phyloP scores from a whole-genome alignment of 1,284 basidiomycete genomes.

The Afroboletus lepidellus region DNA sequence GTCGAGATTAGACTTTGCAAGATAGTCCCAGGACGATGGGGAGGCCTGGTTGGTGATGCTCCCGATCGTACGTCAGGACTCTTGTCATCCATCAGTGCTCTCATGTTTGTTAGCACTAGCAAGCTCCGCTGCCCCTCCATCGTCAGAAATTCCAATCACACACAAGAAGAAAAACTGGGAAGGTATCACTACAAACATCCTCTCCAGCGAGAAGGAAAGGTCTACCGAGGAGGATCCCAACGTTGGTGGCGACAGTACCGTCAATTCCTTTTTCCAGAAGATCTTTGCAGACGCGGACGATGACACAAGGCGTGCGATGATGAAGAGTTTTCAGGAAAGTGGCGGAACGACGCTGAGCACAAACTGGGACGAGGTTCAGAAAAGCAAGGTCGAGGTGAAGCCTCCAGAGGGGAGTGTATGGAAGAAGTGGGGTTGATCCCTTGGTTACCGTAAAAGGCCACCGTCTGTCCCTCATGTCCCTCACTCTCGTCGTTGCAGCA shows the following conservation, averaged over 20 bases:
- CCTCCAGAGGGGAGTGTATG: conserved; percentile 81
- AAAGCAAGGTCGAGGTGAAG: conserved; percentile 67
- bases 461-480: conserved; percentile 38
- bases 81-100: neutral
- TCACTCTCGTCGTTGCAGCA: conserved; percentile 93
- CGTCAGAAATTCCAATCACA: conserved; percentile 35
- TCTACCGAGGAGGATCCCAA: conserved; percentile 74
- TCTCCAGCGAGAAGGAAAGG: conserved; percentile 61
- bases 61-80: conserved; percentile 60
- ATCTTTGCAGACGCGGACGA: conserved; percentile 86
- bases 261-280: conserved; percentile 81
- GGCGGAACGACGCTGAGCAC: conserved; percentile 92
- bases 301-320: conserved; percentile 88
- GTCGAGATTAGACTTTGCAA: conserved; percentile 75
- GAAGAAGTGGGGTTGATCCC: conserved; percentile 65
- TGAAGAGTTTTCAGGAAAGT: conserved; percentile 92
- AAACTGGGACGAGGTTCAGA: conserved; percentile 87
- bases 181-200: conserved; percentile 66
- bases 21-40: conserved; percentile 68
- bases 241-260: conserved; percentile 73
- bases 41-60: conserved; percentile 65
- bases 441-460: neutral
- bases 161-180: conserved; percentile 79
- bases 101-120: conserved; percentile 21
- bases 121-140: conserved; percentile 36